These are phyloP conservation scores for Hygrophorus pudorinus DNA, from an alignment of 768 basidiomycete genomes.

Conservation along the genomic window DNA sequence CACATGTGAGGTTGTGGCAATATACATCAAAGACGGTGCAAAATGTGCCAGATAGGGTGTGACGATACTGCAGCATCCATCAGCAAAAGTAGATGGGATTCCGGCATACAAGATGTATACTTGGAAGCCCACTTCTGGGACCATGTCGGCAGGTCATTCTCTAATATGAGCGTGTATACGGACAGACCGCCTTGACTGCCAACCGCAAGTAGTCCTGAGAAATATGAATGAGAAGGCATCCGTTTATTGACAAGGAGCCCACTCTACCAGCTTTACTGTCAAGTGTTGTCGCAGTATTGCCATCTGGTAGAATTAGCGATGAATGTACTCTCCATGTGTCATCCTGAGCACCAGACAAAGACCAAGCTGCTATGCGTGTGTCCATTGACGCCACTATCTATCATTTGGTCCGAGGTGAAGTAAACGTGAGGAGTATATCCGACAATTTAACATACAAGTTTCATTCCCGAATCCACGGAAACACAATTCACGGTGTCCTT, in stretches of 20 bases:
- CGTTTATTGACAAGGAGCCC: constrained; percentile 1
- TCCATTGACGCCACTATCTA: constrained; percentile 71
- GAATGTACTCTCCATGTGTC: constrained; percentile 76
- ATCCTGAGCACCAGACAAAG: constrained; percentile 53
- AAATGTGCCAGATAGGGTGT: constrained; percentile 47
- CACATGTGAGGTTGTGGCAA: constrained; percentile 56
- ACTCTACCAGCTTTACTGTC: constrained; percentile 65
- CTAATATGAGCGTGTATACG: constrained; percentile 67
- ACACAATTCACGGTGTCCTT: constrained; percentile 46
- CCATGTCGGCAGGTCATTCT: constrained; percentile 80
- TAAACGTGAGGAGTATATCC: constrained; percentile 4
- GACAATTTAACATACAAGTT: constrained; percentile 47
- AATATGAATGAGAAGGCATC: constrained; percentile 17
- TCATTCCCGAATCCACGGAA: constrained; percentile 69
- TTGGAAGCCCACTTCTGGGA: constrained; percentile 62
- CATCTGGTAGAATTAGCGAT: constrained; percentile 55
- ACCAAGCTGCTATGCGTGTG: constrained; percentile 67
- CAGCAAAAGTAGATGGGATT: not conserved
- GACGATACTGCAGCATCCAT: constrained; percentile 27
- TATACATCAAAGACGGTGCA: constrained; percentile 69
- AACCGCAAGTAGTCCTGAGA: constrained; percentile 65
- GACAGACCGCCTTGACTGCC: constrained; percentile 52
- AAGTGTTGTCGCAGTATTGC: constrained; percentile 45
- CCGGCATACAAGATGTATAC: constrained; percentile 29
- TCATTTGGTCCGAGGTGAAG: constrained; percentile 10